Conservation (phyloP, 225 moss, liverwort and hornwort species). For the Ulota crispa region DNA sequence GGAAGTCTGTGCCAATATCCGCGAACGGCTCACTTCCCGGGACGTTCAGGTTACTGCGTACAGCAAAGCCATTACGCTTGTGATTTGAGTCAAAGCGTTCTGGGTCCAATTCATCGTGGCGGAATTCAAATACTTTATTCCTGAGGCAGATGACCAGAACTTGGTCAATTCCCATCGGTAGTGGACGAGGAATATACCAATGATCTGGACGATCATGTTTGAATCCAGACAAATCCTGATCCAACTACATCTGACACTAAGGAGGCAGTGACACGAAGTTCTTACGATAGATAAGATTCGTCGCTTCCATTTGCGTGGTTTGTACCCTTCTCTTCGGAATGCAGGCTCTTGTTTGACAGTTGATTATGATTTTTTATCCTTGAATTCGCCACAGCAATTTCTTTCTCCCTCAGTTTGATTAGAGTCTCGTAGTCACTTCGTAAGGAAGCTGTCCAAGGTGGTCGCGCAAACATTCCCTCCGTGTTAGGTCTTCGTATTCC, state of each 20-base stretch:
- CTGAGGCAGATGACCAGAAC: conserved; percentile 27
- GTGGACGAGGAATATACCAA: conserved; percentile 1
- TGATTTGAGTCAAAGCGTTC: conserved; percentile 14
- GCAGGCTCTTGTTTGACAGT: conserved; percentile 12
- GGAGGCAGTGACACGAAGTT: neutral
- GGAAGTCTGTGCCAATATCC: conserved; percentile 33
- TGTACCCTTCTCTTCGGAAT: conserved; percentile 20
- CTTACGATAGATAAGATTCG: conserved; percentile 32
- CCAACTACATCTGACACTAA: neutral
- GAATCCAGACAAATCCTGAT: neutral
- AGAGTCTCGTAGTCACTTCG: conserved; percentile 67
- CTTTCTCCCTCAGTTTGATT: conserved; percentile 66
- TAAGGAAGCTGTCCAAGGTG: conserved; percentile 70
- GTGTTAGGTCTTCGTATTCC: conserved; percentile 31
- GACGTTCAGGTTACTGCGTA: conserved; percentile 12
- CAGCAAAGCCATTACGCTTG: conserved; percentile 14
- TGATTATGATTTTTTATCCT: conserved; percentile 27
- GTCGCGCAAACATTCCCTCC: conserved; percentile 49
- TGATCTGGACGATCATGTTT: neutral
- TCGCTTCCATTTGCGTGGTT: conserved; percentile 19
- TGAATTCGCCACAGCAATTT: conserved; percentile 48
- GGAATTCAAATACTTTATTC: conserved; percentile 26
- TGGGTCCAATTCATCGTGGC: conserved; percentile 23
- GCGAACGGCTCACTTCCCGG: conserved; percentile 26
- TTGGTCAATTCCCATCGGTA: conserved; percentile 20